Evolutionary conservation across 2,329 filamentous ascomycete genomes (phyloP).

Genomic region (Colletotrichum liaoningense): DNA sequence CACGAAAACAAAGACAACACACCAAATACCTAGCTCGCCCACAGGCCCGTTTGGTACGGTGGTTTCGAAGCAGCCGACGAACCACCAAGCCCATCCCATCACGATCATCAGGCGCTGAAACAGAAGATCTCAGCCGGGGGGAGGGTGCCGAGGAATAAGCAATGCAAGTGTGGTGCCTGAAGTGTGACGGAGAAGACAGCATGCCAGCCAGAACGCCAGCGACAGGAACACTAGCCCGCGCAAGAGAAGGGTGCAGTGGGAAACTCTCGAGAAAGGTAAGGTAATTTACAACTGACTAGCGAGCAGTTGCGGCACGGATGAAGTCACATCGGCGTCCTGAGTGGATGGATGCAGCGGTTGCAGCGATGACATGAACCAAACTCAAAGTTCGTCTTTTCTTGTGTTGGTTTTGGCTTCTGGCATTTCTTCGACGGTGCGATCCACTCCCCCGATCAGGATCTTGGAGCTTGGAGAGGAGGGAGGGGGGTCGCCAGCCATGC

Average conservation of each 20-base stretch:
- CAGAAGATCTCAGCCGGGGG: conserved; percentile 26
- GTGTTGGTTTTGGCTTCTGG: conserved; percentile 33
- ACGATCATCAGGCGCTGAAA: conserved; percentile 33
- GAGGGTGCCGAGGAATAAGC: conserved; percentile 9
- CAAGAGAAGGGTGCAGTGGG: neutral
- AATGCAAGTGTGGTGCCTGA: neutral
- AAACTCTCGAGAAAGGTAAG: conserved; percentile 7
- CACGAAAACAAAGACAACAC: too few species aligned
- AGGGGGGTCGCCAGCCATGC: conserved; percentile 14
- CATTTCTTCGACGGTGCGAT: conserved; percentile 34
- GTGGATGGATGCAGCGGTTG: conserved; percentile 27
- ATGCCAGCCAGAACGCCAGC: conserved; percentile 3
- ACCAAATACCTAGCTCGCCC: neutral
- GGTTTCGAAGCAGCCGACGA: neutral
- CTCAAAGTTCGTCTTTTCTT: conserved; percentile 37
- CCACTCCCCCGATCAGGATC: conserved; percentile 34
- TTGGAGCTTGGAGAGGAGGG: neutral
- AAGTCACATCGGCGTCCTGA: conserved; percentile 28
- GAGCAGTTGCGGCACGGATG: conserved; percentile 31
- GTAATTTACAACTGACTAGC: conserved; percentile 19
- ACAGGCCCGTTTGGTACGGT: neutral
- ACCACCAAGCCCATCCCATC: conserved; percentile 25
- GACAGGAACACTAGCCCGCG: conserved; percentile 1
- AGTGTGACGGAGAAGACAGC: neutral
- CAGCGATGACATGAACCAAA: conserved; percentile 36